Base-by-base conservation (phyloP, 129 eudicot genomes). In the Glebionis coronaria region DNA sequence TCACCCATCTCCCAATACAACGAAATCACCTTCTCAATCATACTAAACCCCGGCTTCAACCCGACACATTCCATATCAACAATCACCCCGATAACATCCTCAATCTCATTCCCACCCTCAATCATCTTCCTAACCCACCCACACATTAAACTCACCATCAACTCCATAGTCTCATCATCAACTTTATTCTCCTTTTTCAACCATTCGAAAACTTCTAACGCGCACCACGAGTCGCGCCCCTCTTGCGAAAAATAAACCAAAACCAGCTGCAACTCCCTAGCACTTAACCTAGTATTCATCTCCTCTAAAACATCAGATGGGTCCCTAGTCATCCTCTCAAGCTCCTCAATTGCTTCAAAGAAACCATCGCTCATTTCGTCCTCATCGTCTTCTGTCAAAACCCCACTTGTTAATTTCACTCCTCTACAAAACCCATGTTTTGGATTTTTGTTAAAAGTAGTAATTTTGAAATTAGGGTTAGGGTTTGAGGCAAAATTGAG, bases 51-150 rank as follows among this genome's bases (percentile, higher is more conserved):
- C 10, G 98, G 93, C 62, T 79, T 82, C 64, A 92, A 76, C 12
- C 98, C 98, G n/a, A 92, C 96, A 74, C 98, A 92, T 45, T 92
- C 96, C 98, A 88, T 92, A 51, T 92, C 96, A 70, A 88, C 91
- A 60, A 92, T 56, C 44, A 93, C 83, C 63, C 82, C 96, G 72
- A 88, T 87, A 63, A 93, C 97, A 46, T 93, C 95, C 44, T 58
- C 83, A 55, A 75, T 84, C 50, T 84, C 83, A 52, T 71, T 79
- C 67, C 78, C 79, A 13, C 76, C 82, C 47, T 84, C 88, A 16
- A 93, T 82, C 78, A 88, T 44, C 71, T 88, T 93, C 90, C 84
- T 88, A 54, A 82, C 81, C 98, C 98, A 93, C 4, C 87, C 84
- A 73, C 96, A 88, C 98, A 23, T n/a, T 23, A 23, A 23, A 23